Conservation (phyloP, 73 alveolate species). For the Paramecium octaurelia region DNA sequence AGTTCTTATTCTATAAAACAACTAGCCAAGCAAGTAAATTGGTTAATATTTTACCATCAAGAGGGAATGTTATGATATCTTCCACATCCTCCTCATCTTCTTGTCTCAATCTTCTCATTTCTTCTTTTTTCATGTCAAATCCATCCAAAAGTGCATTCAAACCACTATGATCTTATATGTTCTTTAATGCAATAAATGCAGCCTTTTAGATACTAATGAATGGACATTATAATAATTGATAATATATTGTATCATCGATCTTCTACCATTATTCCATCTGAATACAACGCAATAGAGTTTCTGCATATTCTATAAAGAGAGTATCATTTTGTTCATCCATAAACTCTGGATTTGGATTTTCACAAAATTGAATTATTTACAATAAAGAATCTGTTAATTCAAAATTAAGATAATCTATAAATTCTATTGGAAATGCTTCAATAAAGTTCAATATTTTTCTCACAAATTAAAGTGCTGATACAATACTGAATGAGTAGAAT, state of each 20-base stretch:
- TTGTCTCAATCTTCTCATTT: background rate
- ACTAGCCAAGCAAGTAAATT: background rate
- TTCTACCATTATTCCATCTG: background rate
- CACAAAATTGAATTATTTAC: background rate
- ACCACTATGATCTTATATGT: background rate
- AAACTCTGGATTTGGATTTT: background rate
- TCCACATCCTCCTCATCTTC: slow-evolving; percentile 24
- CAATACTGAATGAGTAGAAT: slow-evolving; percentile 12
- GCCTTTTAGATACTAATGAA: slow-evolving; percentile 29
- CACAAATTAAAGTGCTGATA: slow-evolving; percentile 22
- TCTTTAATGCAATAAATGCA: slow-evolving; percentile 19
- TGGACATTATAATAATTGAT: slow-evolving; percentile 26
- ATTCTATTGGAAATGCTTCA: slow-evolving; percentile 48
- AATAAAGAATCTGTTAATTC: slow-evolving; percentile 28
- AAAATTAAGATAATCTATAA: slow-evolving; percentile 27
- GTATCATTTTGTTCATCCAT: slow-evolving; percentile 44
- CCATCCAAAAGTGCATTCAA: background rate
- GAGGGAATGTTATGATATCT: slow-evolving; percentile 10
- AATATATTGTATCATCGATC: background rate
- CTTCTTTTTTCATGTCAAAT: background rate
- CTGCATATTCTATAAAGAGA: slow-evolving; percentile 39
- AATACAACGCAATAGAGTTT: slow-evolving; percentile 20
- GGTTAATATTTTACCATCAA: background rate
- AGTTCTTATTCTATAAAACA: background rate
- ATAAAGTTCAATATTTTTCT: slow-evolving; percentile 31